Conservation (phyloP, 192 early-diverging fungal species). For the Backusella sp. region DNA sequence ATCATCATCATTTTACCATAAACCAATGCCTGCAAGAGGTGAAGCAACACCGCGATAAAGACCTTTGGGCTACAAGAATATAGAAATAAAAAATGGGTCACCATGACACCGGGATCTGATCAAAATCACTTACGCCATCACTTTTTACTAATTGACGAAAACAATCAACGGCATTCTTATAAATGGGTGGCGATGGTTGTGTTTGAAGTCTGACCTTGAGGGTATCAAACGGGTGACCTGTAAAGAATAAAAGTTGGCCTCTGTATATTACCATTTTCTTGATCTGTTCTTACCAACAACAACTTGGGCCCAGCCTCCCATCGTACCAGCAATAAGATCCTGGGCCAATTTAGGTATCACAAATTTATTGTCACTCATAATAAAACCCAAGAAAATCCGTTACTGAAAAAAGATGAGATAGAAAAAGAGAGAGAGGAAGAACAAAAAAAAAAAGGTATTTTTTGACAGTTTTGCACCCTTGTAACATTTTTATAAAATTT, state of each 20-base stretch:
- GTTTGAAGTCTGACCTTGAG: conserved; percentile 66
- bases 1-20: conserved; percentile 46
- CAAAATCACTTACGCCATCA: conserved; percentile 48
- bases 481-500: too few species aligned
- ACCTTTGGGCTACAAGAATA: conserved; percentile 43
- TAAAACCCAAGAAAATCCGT: too few species aligned
- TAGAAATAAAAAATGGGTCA: neutral
- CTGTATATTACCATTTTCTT: too few species aligned
- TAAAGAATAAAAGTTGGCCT: too few species aligned
- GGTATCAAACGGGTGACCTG: conserved; percentile 65
- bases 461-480: too few species aligned
- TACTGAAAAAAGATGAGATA: too few species aligned
- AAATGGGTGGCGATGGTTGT: conserved; percentile 51
- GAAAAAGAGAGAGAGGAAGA: too few species aligned
- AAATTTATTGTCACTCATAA: neutral
- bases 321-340: conserved; percentile 54
- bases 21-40: conserved; percentile 66
- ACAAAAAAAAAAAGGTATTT: too few species aligned
- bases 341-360: conserved; percentile 45
- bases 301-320: conserved; percentile 71
- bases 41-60: conserved; percentile 70
- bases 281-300: conserved; percentile 41
- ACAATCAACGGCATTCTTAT: conserved; percentile 56
- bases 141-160: conserved; percentile 44
- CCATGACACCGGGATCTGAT: neutral